phyloP scores from a whole-genome alignment of 179 eudicot genomes.

The Spinacia oleracea region DNA sequence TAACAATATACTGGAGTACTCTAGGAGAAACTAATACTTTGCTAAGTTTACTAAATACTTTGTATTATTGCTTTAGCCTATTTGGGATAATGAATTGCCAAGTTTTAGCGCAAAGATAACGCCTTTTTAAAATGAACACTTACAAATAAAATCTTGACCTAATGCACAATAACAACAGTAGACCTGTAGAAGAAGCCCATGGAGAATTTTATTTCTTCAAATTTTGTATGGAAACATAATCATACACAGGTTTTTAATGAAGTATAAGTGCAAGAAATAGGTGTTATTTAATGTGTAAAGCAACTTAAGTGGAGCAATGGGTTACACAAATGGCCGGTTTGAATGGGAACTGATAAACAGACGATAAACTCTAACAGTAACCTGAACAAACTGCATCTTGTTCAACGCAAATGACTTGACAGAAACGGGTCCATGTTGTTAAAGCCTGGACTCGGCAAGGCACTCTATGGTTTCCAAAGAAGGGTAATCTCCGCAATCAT shows the following conservation, averaged over 20 bases:
- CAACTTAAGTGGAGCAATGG: conserved; percentile 2
- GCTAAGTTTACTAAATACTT: no score
- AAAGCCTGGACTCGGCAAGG: neutral
- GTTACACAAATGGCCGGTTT: conserved; percentile 1
- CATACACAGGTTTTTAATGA: neutral
- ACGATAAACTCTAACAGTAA: neutral
- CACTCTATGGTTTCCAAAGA: conserved; percentile 32
- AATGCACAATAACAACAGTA: neutral
- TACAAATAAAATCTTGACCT: no score
- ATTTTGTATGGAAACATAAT: neutral
- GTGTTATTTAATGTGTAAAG: neutral
- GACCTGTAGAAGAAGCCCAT: neutral
- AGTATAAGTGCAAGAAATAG: neutral
- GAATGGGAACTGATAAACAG: neutral
- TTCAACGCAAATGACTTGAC: neutral
- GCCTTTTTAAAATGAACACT: no score
- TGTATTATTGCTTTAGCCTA: no score
- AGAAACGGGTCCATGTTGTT: neutral
- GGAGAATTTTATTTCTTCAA: neutral
- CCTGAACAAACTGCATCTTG: neutral
- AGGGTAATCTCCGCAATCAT: conserved; percentile 40
- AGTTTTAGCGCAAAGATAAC: no score
- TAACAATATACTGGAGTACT: no score
- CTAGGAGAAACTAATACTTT: no score
- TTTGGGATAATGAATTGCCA: no score